Evolutionary conservation across 805 yeast genomes (phyloP).

Genomic region (Wickerhamia fluorescens): DNA sequence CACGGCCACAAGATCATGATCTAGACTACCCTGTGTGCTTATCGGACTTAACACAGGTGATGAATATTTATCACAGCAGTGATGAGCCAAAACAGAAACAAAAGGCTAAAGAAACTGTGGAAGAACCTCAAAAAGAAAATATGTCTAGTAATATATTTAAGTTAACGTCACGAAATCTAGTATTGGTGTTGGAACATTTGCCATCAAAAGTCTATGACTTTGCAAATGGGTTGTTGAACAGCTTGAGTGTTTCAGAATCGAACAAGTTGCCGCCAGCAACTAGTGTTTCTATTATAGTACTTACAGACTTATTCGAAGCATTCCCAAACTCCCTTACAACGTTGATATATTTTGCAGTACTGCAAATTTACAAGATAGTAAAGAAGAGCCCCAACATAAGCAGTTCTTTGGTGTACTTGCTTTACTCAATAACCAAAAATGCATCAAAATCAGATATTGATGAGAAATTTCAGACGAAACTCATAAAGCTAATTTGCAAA

Average conservation of each 20-base stretch:
- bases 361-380: slow-evolving; percentile 32
- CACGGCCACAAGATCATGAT: not conserved
- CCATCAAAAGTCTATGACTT: slow-evolving; percentile 32
- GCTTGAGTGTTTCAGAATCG: slow-evolving; percentile 12
- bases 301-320: slow-evolving; percentile 31
- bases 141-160: slow-evolving; percentile 8
- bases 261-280: slow-evolving; percentile 12
- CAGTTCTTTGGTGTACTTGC: slow-evolving; percentile 22
- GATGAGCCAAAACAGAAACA: slow-evolving; percentile 5
- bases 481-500: slow-evolving; percentile 26
- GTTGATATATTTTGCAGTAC: slow-evolving; percentile 25
- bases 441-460: slow-evolving; percentile 33
- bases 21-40: slow-evolving; percentile 8
- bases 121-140: not conserved
- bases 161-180: slow-evolving; percentile 23
- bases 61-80: slow-evolving; percentile 14
- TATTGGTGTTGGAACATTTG: slow-evolving; percentile 18
- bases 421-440: slow-evolving; percentile 24
- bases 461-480: slow-evolving; percentile 31
- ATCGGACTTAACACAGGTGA: slow-evolving; percentile 18
- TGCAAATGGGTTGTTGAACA: slow-evolving; percentile 27
- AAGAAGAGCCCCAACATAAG: slow-evolving; percentile 25
- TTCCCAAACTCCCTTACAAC: slow-evolving; percentile 32
- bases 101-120: slow-evolving; percentile 1
- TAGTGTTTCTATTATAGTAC: slow-evolving; percentile 21